Evolutionary conservation across 495 filamentous ascomycete species (phyloP), one percentile per base, ranked within the genome.

Genomic region (Penicillium canariense): DNA sequence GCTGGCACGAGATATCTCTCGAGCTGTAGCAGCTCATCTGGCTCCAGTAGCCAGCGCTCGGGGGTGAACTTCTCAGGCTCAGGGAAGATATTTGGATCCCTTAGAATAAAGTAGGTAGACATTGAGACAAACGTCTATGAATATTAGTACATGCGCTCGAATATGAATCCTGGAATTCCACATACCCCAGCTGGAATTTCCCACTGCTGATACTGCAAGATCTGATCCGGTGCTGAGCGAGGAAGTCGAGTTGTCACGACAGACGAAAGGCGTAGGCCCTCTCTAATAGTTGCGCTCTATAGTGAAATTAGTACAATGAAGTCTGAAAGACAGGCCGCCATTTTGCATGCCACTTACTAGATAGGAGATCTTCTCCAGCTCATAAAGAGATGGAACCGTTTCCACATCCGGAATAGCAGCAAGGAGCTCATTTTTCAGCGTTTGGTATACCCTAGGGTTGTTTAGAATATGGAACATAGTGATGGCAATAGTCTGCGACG

Each of bases 191-290:
- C 51, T n/a, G 66, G 59, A 28, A 68, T 66, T 5, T 56, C 20
- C 62, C 60, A 65, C 14, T 58, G 48, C 14, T 65, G 52, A 35
- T 38, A 66, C 5, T 52, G 52, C 15, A 68, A 49, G 23, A 34
- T 45, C 26, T 62, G 54, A 52, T 64, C 35, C 14, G 76, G 76
- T 5, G 70, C 68, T 2, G 69, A 59, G 1, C 77, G 69, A 15
- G 77, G 68, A 22, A 74, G 69, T 3, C 77, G 70, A 5, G 64
- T 61, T 6, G 65, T 67, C 5, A 73, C 63, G 0, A 63, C 44
- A 0, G 56, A 48, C n/a, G 81, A 83, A 40, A 77, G 77, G 12
- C 84, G 71, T 26, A 87, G 64, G 0, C 77, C 78, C 58, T 86
- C 83, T 55, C 72, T 72, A 5, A 87, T 70, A 2, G 81, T 71